phyloP scores from a whole-genome alignment of 2,329 filamentous ascomycete genomes.

The Aspergillus chevalieri region DNA sequence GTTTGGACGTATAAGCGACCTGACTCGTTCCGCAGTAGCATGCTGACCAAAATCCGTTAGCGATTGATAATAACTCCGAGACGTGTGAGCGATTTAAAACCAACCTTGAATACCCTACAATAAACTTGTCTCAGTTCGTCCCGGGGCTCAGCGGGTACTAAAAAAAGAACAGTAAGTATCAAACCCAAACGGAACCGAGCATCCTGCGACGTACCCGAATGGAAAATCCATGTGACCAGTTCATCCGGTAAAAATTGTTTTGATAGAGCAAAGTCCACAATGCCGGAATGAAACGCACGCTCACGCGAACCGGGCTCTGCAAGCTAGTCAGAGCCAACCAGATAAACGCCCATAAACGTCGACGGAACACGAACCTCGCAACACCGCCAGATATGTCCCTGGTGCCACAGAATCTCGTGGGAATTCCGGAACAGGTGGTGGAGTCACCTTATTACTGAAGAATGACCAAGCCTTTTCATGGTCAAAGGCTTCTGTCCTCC shows the following conservation, averaged over 20 bases:
- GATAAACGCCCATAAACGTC: neutral
- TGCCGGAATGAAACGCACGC: conserved; percentile 57
- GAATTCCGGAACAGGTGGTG: conserved; percentile 24
- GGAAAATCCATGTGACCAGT: conserved; percentile 58
- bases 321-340: conserved; percentile 7
- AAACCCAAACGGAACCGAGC: neutral
- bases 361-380: conserved; percentile 25
- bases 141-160: conserved; percentile 50
- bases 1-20: conserved; percentile 30
- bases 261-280: conserved; percentile 51
- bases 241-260: conserved; percentile 53
- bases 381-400: conserved; percentile 22
- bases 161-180: conserved; percentile 4
- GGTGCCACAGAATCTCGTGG: conserved; percentile 27
- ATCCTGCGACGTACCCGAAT: conserved; percentile 22
- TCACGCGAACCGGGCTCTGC: conserved; percentile 47
- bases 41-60: conserved; percentile 14
- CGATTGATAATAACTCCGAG: neutral
- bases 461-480: conserved; percentile 53
- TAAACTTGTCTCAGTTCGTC: conserved; percentile 57
- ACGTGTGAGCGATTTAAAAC: conserved; percentile 23
- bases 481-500: conserved; percentile 55
- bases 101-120: conserved; percentile 46
- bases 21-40: conserved; percentile 22
- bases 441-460: conserved; percentile 37